Evolutionary conservation across 2,329 filamentous ascomycete species (phyloP).

Genomic region (Cadophora sp.): DNA sequence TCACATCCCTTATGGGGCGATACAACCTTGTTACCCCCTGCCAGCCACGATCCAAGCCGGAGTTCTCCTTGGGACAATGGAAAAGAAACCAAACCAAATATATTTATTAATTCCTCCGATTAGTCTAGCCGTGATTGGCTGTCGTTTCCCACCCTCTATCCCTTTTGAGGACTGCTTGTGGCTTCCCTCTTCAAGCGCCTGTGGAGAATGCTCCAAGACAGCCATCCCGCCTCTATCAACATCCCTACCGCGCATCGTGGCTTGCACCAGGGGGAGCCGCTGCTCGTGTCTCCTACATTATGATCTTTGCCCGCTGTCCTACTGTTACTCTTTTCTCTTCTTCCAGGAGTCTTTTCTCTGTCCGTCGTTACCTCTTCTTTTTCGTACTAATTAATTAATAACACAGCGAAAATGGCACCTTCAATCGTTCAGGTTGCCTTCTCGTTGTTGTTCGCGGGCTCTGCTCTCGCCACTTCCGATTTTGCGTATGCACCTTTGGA

Average conservation of each 20-base stretch:
- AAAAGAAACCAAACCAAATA: background rate
- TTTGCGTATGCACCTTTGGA: slow-evolving; percentile 6
- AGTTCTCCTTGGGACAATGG: background rate
- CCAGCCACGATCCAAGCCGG: background rate
- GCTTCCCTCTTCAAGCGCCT: slow-evolving; percentile 18
- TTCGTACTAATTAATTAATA: slow-evolving; percentile 19
- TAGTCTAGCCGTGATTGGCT: slow-evolving; percentile 10
- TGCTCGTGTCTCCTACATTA: slow-evolving; percentile 22
- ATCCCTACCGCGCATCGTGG: slow-evolving; percentile 17
- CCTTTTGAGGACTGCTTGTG: slow-evolving; percentile 4
- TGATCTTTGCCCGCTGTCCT: slow-evolving; percentile 13
- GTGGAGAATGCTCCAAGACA: slow-evolving; percentile 25
- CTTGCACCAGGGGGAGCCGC: slow-evolving; percentile 5
- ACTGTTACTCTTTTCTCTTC: slow-evolving; percentile 7
- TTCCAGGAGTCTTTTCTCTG: slow-evolving; percentile 17
- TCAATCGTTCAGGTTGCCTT: slow-evolving; percentile 29
- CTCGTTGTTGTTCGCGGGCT: slow-evolving; percentile 21
- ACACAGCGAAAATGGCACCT: slow-evolving; percentile 26
- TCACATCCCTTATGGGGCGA: slow-evolving; percentile 4
- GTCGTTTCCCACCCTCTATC: background rate
- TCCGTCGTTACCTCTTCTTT: slow-evolving; percentile 18
- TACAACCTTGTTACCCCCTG: slow-evolving; percentile 16
- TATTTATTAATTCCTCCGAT: background rate
- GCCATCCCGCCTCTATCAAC: slow-evolving; percentile 6
- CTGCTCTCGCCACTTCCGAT: slow-evolving; percentile 18